Evolutionary conservation across 352 stramenopile genomes (phyloP), one percentile per base, ranked within the genome.

Genomic region (Globisporangium parvum): DNA sequence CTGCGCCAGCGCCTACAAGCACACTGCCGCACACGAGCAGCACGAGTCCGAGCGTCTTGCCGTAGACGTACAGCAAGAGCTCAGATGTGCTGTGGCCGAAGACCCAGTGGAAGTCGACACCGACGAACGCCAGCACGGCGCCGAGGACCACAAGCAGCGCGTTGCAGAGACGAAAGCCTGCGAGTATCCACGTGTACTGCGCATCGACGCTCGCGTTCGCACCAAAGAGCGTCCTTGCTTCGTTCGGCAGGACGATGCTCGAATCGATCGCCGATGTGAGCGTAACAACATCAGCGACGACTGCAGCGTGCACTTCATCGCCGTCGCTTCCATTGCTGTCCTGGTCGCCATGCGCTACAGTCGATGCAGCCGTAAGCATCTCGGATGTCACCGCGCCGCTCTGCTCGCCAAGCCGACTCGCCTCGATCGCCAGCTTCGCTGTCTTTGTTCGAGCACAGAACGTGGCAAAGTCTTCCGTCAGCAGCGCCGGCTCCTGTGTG

Each of bases 11-110:
- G 17, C n/a, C 40, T 1, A 75, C 44, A 6, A 83, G 44, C 0
- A 70, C 39, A 3, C 40, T 52, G 18, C 76, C 73, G 28, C 69
- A 63, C 0, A 54, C 46, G 0, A 68, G 47, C 2, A 85, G 35
- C 2, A 63, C 53, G 11, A 75, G 44, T 12, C 71, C 76, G 6
- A 82, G 54, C 1, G 56, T 40, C 11, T 73, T 66, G 14, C 73
- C 65, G 17, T 80, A 87, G 18, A 87, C 53, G 18, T 75, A 79
- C 0, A 87, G 47, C 24, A 80, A 67, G 35, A 82, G 24, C 45
- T 83, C 75, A 0, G 65, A 56, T n/a, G 76, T 77, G 21, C 64
- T 84, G 33, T 79, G 74, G 31, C 76, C 76, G 24, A 87, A 63
- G 5, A 87, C 71, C 40, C 74, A 66, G 28, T 70, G 54, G 18